Conservation (phyloP, 2,329 filamentous ascomycete species). For the Ilyonectria mors-panacis region DNA sequence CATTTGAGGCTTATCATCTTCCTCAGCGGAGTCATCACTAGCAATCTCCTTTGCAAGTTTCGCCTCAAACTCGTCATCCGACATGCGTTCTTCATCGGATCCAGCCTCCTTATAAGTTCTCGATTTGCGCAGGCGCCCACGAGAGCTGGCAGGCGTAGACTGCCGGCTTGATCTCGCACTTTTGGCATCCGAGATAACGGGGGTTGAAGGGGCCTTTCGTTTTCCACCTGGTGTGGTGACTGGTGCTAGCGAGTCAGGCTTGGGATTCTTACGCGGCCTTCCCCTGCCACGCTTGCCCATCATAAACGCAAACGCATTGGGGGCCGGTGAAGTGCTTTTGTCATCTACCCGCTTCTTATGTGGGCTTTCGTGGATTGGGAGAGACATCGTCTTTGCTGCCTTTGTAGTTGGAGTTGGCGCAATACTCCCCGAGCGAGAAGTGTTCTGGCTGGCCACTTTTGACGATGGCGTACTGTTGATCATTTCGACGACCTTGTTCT, state of each 20-base stretch:
- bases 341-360: slow-evolving; percentile 49
- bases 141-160: slow-evolving; percentile 77
- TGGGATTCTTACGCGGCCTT: slow-evolving; percentile 45
- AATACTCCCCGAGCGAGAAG: slow-evolving; percentile 58
- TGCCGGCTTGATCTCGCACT: slow-evolving; percentile 81
- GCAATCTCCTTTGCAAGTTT: slow-evolving; percentile 77
- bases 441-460: slow-evolving; percentile 50
- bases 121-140: slow-evolving; percentile 66
- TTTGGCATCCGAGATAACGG: slow-evolving; percentile 67
- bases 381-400: slow-evolving; percentile 43
- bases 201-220: slow-evolving; percentile 51
- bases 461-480: slow-evolving; percentile 59
- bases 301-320: slow-evolving; percentile 68
- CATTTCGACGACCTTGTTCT: slow-evolving; percentile 81
- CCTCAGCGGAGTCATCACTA: slow-evolving; percentile 56
- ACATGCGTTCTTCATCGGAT: slow-evolving; percentile 74
- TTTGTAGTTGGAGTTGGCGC: slow-evolving; percentile 31
- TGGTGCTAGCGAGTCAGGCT: slow-evolving; percentile 35
- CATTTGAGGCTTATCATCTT: slow-evolving; percentile 46
- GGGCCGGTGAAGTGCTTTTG: slow-evolving; percentile 33
- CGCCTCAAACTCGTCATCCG: slow-evolving; percentile 87
- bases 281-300: slow-evolving; percentile 61
- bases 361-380: slow-evolving; percentile 56
- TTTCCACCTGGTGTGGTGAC: slow-evolving; percentile 47
- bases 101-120: slow-evolving; percentile 69